Conservation (phyloP, 768 basidiomycete genomes). For the Lentinus tigrinus region DNA sequence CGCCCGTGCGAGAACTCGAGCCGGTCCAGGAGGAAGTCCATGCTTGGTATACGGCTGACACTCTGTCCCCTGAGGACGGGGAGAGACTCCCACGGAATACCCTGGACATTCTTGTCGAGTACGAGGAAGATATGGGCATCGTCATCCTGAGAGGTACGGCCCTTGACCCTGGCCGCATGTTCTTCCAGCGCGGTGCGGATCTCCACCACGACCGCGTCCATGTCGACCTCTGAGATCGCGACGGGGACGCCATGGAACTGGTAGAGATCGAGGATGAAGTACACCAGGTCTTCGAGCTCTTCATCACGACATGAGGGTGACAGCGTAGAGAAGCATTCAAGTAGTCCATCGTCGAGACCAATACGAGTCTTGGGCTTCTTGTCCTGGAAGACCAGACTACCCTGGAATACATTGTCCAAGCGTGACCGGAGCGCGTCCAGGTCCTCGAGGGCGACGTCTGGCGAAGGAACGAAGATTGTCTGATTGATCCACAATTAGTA, state of each 20-base stretch:
- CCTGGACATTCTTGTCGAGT: slow-evolving; percentile 85
- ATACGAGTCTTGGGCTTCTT: slow-evolving; percentile 55
- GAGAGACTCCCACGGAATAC: slow-evolving; percentile 94
- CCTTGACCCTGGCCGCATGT: slow-evolving; percentile 45
- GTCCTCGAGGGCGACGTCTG: slow-evolving; percentile 40
- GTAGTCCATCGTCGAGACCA: slow-evolving; percentile 67
- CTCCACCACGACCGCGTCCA: slow-evolving; percentile 88
- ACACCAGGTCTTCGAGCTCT: slow-evolving; percentile 92
- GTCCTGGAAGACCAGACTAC: slow-evolving; percentile 55
- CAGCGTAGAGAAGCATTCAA: slow-evolving; percentile 84
- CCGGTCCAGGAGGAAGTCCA: slow-evolving; percentile 86
- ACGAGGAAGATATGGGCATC: slow-evolving; percentile 85
- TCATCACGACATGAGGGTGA: slow-evolving; percentile 85
- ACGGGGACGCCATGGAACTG: slow-evolving; percentile 90
- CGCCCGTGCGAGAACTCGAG: slow-evolving; percentile 56
- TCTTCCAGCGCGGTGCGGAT: slow-evolving; percentile 77
- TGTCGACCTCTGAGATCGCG: slow-evolving; percentile 87
- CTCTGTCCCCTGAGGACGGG: slow-evolving; percentile 82
- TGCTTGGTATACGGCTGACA: slow-evolving; percentile 88
- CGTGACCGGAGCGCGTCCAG: slow-evolving; percentile 60
- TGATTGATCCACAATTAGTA: slow-evolving; percentile 24
- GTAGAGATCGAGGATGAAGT: slow-evolving; percentile 91
- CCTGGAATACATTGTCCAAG: slow-evolving; percentile 75
- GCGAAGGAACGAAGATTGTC: slow-evolving; percentile 62
- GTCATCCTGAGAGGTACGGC: slow-evolving; percentile 31